phyloP scores from a whole-genome alignment of 805 yeast species.

The Barnettozyma botsteinii region DNA sequence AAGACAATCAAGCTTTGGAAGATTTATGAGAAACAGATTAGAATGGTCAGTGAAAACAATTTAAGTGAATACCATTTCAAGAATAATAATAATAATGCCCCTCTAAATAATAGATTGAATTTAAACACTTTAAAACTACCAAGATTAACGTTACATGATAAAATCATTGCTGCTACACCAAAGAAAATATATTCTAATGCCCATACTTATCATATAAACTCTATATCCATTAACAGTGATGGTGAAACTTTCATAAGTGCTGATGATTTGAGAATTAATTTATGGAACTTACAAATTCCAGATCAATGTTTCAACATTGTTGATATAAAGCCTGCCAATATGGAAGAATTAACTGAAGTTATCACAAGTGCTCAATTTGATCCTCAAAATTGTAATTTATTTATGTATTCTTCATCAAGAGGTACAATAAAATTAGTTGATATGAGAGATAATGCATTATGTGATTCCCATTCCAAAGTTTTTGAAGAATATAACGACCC shows the following conservation, averaged over 20 bases:
- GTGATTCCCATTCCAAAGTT: conserved; percentile 82
- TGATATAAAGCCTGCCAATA: conserved; percentile 94
- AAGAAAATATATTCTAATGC: conserved; percentile 89
- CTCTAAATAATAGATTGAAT: conserved; percentile 25
- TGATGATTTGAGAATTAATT: conserved; percentile 90
- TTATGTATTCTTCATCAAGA: conserved; percentile 92
- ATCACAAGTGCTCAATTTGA: conserved; percentile 96
- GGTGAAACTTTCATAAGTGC: conserved; percentile 91
- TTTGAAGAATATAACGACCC: conserved; percentile 95
- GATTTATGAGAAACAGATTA: conserved; percentile 83
- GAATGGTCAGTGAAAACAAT: conserved; percentile 89
- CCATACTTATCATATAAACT: conserved; percentile 96
- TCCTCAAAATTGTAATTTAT: conserved; percentile 84
- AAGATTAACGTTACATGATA: conserved; percentile 86
- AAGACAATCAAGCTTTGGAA: conserved; percentile 99
- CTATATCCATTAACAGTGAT: conserved; percentile 90
- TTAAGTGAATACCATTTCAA: conserved; percentile 39
- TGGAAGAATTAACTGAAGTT: conserved; percentile 98
- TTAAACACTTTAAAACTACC: conserved; percentile 65
- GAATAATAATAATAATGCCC: conserved; percentile 1
- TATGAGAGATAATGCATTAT: conserved; percentile 92
- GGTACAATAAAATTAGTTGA: conserved; percentile 95
- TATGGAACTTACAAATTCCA: conserved; percentile 92
- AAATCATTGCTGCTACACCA: conserved; percentile 92
- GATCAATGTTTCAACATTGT: conserved; percentile 96